Conservation (phyloP, 352 stramenopile genomes). For the Globisporangium solare region DNA sequence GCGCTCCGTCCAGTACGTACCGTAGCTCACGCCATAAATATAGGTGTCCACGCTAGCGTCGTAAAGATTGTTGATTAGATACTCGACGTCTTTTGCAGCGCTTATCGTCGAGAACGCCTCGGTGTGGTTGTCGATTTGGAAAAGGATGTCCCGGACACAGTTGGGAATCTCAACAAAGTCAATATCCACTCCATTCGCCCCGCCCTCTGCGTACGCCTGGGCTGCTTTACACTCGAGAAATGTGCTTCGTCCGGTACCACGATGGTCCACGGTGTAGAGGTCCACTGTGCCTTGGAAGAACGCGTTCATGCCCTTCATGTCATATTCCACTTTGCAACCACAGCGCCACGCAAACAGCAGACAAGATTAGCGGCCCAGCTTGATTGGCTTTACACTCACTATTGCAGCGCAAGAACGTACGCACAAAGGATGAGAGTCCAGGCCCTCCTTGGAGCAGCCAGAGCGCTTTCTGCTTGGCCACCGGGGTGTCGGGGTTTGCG, state of each 20-base stretch:
- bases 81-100: slow-evolving; percentile 28
- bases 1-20: slow-evolving; percentile 22
- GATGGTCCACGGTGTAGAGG: slow-evolving; percentile 55
- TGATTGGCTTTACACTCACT: too few relatives aligned
- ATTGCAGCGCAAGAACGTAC: slow-evolving; percentile 9
- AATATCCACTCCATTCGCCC: slow-evolving; percentile 16
- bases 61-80: slow-evolving; percentile 19
- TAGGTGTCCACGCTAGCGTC: slow-evolving; percentile 14
- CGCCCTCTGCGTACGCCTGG: slow-evolving; percentile 20
- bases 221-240: slow-evolving; percentile 37
- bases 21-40: slow-evolving; percentile 32
- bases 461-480: slow-evolving; percentile 13
- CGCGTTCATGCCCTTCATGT: slow-evolving; percentile 18
- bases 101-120: slow-evolving; percentile 38
- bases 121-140: slow-evolving; percentile 31
- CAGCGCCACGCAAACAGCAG: background rate
- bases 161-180: slow-evolving; percentile 18
- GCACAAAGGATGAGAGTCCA: slow-evolving; percentile 11
- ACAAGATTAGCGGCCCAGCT: background rate
- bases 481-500: slow-evolving; percentile 1
- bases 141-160: slow-evolving; percentile 31
- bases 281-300: slow-evolving; percentile 14
- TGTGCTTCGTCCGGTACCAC: slow-evolving; percentile 37
- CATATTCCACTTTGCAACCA: slow-evolving; percentile 20
- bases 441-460: slow-evolving; percentile 33